Base-by-base conservation (phyloP, 208 protist species). In the Trypanosoma lewisi region DNA sequence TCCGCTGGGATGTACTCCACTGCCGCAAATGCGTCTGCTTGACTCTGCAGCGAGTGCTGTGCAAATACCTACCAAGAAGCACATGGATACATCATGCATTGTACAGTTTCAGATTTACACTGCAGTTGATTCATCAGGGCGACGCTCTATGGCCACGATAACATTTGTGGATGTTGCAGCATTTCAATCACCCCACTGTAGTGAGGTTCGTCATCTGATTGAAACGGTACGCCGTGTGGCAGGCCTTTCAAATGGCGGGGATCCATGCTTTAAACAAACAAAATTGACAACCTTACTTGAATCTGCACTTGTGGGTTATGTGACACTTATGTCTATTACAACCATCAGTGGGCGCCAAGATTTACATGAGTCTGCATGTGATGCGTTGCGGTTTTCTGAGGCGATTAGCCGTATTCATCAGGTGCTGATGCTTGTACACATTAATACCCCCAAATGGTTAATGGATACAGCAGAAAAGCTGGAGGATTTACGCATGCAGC, bases 31-130 rank as follows among this genome's bases (percentile, higher is more conserved):
- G 85, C 70, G 72, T 4, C 70, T 89, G 31, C 75, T 95, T 0
- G 82, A 89, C 30, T 63, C 70, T 34, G 80, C 83, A 11, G 21
- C 49, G 34, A 63, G 55, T 19, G 77, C 78, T 48, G 85, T 95
- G 44, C 59, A 83, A 52, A 75, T 92, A 37, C 85, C 88, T 19
- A 70, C 80, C 51, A 72, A 70, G 25, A 95, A 92, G 69, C 73
- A 85, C 51, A 66, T 76, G 21, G 85, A 90, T 55, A 95, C 82
- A 11, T 91, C 83, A 17, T 91, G 85, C 57, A 54, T 91, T 52
- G 77, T 92, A 39, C 88, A 95, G 71, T 91, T 95, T 45, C 85
- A 95, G n/a, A 74, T 95, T 17, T 92, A 95, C 71, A 78, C 82
- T 12, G 77, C 84, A 6, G 85, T 92, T 16, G 85, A 87, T 54